Evolutionary conservation across 2,329 filamentous ascomycete species (phyloP), one percentile per base, ranked within the genome.

Genomic region (Colletotrichum eremochloae): DNA sequence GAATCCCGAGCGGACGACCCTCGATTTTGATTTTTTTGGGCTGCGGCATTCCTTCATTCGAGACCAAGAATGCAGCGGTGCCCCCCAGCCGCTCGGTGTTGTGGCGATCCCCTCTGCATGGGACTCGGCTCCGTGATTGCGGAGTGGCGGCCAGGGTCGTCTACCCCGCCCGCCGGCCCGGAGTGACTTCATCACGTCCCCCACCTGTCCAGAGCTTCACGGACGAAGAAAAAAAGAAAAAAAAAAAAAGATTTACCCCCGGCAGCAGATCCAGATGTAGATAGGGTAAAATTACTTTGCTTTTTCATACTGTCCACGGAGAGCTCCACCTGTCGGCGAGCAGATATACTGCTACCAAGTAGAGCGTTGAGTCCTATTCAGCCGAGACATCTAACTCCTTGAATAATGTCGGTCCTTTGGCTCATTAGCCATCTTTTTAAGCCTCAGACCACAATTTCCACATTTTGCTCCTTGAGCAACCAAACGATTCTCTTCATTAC

Each of bases 401-500:
- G 44, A 9, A n/a, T 6, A 5, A 24, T 24, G 12, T 38, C n/a
- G 36, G 4, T 38, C 14, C 4, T 24, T 12, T 24, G 11, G 5
- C 7, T 15, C 36, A 3, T 36, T 12, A 0, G 36, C 5, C 36
- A 38, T 20, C 2, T 4, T n/a, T 24, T 14, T 5, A 40, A 12
- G 20, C 5, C 33, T 2, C 33, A 24, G 20, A 20, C 40, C 33
- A 40, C 5, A 8, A 60, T 58, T 42, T 18, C 52, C 33, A 40
- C 5, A 8, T 53, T 58, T 42, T 18, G 44, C 53, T 42, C 36
- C 24, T n/a, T n/a, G 42, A 55, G 40, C n/a, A 42, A 36, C 36
- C 31, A 40, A 60, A 65, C 52, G 6, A 15, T 46, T 6, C 46
- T 38, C 57, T 12, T 46, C 65, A 55, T 55, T 4, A 46, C 66